phyloP scores from a whole-genome alignment of 305 asterid genomes.

The Plantago coronopus region DNA sequence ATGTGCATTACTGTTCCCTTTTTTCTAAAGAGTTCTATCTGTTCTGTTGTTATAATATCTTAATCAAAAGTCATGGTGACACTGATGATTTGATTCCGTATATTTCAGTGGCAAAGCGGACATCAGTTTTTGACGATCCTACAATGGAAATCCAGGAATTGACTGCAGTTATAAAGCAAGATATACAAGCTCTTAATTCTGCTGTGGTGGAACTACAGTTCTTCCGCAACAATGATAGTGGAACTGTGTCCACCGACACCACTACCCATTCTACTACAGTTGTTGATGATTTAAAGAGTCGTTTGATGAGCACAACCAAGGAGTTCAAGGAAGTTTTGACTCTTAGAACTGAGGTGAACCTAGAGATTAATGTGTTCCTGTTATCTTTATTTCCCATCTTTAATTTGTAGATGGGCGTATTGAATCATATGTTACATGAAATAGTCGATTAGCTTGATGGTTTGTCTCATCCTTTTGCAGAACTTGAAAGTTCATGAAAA shows the following conservation, averaged over 20 bases:
- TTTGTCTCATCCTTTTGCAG: slow-evolving; percentile 34
- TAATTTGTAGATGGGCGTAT: slow-evolving; percentile 16
- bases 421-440: slow-evolving; percentile 1
- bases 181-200: slow-evolving; percentile 83
- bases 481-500: slow-evolving; percentile 84
- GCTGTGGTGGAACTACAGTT: slow-evolving; percentile 86
- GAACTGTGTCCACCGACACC: slow-evolving; percentile 59
- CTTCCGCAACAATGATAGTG: slow-evolving; percentile 53
- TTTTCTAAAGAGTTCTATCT: not conserved
- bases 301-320: slow-evolving; percentile 81
- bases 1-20: too few relatives aligned
- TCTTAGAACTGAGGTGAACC: slow-evolving; percentile 79
- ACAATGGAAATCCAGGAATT: slow-evolving; percentile 87
- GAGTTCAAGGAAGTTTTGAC: slow-evolving; percentile 94
- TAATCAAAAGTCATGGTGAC: slow-evolving; percentile 5
- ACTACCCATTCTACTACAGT: slow-evolving; percentile 78
- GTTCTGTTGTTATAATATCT: not conserved
- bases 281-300: slow-evolving; percentile 86
- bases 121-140: slow-evolving; percentile 87
- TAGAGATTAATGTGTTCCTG: slow-evolving; percentile 7
- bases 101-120: slow-evolving; percentile 80
- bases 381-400: not conserved
- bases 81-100: slow-evolving; percentile 7
- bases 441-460: slow-evolving; percentile 17
- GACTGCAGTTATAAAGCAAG: slow-evolving; percentile 86